Evolutionary conservation across 2,329 filamentous ascomycete species (phyloP).

Genomic region (Phialophora verrucosa): DNA sequence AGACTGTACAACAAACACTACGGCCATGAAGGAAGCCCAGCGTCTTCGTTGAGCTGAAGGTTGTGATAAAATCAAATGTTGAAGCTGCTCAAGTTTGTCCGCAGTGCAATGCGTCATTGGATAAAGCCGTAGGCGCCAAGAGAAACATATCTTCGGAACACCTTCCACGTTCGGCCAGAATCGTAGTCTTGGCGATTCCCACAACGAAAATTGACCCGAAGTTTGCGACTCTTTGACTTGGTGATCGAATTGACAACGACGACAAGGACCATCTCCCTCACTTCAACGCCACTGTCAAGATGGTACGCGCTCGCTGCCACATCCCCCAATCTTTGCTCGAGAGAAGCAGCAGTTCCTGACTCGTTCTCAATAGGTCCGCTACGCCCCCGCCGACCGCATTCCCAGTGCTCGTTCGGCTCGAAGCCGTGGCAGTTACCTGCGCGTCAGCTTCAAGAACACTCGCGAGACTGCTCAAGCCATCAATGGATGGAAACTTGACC

Average conservation of each 20-base stretch:
- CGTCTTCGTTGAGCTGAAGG: not conserved
- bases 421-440: constrained; percentile 97
- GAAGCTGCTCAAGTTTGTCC: not conserved
- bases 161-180: not conserved
- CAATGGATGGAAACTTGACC: constrained; percentile 98
- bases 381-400: constrained; percentile 84
- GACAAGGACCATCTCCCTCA: constrained; percentile 34
- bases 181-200: constrained; percentile 19
- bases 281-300: constrained; percentile 27
- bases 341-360: constrained; percentile 23
- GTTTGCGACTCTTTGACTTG: constrained; percentile 16
- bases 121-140: not conserved
- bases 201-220: constrained; percentile 30
- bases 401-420: constrained; percentile 90
- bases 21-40: not conserved
- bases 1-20: not conserved
- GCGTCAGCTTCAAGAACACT: constrained; percentile 99
- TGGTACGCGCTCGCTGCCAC: constrained; percentile 31
- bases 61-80: not conserved
- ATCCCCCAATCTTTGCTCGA: not conserved
- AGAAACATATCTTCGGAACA: not conserved
- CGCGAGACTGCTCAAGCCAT: constrained; percentile 99
- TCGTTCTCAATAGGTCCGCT: constrained; percentile 73
- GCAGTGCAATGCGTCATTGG: not conserved
- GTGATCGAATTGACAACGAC: constrained; percentile 32